These are phyloP conservation scores for Cylindrotheca closterium DNA, from an alignment of 108 stramenopile species.

Conservation along the genomic window DNA sequence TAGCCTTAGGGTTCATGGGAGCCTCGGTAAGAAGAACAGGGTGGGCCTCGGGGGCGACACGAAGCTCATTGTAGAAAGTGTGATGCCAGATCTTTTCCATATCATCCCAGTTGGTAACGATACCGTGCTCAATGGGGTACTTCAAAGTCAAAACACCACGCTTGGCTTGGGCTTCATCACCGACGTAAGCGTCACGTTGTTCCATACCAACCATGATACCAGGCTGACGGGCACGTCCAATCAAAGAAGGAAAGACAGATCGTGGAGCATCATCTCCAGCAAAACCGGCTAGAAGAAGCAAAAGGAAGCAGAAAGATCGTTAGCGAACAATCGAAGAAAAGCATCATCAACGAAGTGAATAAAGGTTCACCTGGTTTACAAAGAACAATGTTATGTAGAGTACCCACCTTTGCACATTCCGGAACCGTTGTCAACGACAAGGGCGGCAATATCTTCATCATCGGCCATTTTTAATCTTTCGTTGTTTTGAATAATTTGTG, in stretches of 20 bases:
- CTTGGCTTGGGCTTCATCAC: conserved; percentile 98
- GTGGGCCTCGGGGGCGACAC: conserved; percentile 94
- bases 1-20: conserved; percentile 98
- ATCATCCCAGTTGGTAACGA: conserved; percentile 97
- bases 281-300: conserved; percentile 73
- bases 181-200: conserved; percentile 99
- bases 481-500: background rate
- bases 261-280: conserved; percentile 95
- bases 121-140: conserved; percentile 99
- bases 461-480: conserved; percentile 71
- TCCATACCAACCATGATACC: conserved; percentile 99
- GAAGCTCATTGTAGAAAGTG: conserved; percentile 98
- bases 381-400: too few relatives aligned
- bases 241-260: conserved; percentile 95
- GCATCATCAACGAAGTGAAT: too few relatives aligned
- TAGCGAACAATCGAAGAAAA: too few relatives aligned
- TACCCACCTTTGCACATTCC: conserved; percentile 94
- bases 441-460: conserved; percentile 95
- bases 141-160: conserved; percentile 98
- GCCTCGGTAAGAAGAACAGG: conserved; percentile 99
- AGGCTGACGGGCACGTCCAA: conserved; percentile 95
- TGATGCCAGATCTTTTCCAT: conserved; percentile 98
- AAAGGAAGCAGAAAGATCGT: too few relatives aligned
- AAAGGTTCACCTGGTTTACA: too few relatives aligned
- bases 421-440: conserved; percentile 96